A percentile compares a stretch with the other conserved stretches of the same genome.
These are phyloP conservation scores for Apiotrichum gamsii DNA, from an alignment of 1,284 basidiomycete species.

Conservation along the genomic window DNA sequence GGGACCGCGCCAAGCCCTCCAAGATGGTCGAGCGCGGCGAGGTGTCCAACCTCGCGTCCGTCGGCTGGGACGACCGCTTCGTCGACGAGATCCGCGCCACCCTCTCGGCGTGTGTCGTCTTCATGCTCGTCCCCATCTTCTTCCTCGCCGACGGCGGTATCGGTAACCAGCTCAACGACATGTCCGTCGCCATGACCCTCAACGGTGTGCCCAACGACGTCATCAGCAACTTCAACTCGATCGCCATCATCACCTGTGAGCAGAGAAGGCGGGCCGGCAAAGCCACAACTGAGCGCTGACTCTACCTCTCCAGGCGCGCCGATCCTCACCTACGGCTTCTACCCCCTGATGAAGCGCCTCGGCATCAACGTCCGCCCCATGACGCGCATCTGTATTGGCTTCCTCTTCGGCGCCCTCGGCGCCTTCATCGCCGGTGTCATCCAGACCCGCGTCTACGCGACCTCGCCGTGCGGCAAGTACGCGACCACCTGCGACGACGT, in stretches of 20 bases:
- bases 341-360: conserved; percentile 45
- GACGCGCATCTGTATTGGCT: conserved; percentile 34
- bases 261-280: too few species aligned
- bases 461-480: conserved; percentile 46
- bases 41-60: conserved; percentile 37
- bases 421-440: conserved; percentile 50
- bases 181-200: conserved; percentile 47
- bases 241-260: conserved; percentile 41
- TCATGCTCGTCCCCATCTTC: conserved; percentile 50
- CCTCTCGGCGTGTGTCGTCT: conserved; percentile 49
- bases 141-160: conserved; percentile 43
- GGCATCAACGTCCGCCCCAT: conserved; percentile 37
- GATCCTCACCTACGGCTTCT: conserved; percentile 48
- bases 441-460: conserved; percentile 50
- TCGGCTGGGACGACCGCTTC: conserved; percentile 51
- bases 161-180: conserved; percentile 42
- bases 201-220: conserved; percentile 51
- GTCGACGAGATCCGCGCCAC: conserved; percentile 50
- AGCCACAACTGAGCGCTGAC: too few species aligned
- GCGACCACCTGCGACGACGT: conserved; percentile 39
- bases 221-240: conserved; percentile 49
- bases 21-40: conserved; percentile 30
- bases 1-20: conserved; percentile 48
- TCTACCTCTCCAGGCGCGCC: too few species aligned
- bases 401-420: conserved; percentile 39